A percentile compares a stretch with the other conserved stretches of the same genome.
These are phyloP conservation scores for Sordariomycetes sp. DNA, from an alignment of 2,329 filamentous ascomycete species.

Conservation along the genomic window DNA sequence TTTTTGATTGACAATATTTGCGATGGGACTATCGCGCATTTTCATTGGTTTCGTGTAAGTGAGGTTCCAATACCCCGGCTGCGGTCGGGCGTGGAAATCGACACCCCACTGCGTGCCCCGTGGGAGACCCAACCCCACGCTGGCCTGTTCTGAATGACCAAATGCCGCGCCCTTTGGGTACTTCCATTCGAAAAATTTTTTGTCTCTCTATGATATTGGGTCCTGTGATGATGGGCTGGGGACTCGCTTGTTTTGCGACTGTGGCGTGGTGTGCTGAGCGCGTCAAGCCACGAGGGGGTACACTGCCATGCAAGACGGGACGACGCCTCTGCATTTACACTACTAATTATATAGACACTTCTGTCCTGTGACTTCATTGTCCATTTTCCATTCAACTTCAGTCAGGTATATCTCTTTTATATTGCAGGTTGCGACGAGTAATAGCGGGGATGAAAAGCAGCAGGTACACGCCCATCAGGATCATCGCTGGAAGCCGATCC, in stretches of 20 bases:
- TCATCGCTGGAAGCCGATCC: not conserved
- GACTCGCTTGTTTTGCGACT: too few species aligned
- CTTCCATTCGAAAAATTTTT: too few species aligned
- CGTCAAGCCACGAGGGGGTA: too few species aligned
- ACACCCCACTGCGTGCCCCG: not conserved
- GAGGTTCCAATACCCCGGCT: not conserved
- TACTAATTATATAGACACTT: too few species aligned
- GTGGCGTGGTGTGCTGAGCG: too few species aligned
- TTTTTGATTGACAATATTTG: not conserved
- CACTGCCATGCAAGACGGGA: too few species aligned
- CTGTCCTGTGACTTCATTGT: not conserved
- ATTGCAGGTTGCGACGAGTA: not conserved
- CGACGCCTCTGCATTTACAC: too few species aligned
- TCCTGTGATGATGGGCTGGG: too few species aligned
- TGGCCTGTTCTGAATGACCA: not conserved
- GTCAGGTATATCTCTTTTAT: not conserved
- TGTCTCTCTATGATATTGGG: too few species aligned
- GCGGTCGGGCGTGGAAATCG: not conserved
- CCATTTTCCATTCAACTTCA: not conserved
- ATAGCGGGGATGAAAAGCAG: not conserved
- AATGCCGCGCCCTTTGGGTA: not conserved
- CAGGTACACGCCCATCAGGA: not conserved
- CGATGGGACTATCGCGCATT: not conserved
- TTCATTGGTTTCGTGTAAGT: conserved; percentile 1
- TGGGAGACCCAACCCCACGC: not conserved